Percentiles rank a stretch among this genome's conserved stretches.
phyloP scores from a whole-genome alignment of 345 rosid species.

The Jatropha curcas region DNA sequence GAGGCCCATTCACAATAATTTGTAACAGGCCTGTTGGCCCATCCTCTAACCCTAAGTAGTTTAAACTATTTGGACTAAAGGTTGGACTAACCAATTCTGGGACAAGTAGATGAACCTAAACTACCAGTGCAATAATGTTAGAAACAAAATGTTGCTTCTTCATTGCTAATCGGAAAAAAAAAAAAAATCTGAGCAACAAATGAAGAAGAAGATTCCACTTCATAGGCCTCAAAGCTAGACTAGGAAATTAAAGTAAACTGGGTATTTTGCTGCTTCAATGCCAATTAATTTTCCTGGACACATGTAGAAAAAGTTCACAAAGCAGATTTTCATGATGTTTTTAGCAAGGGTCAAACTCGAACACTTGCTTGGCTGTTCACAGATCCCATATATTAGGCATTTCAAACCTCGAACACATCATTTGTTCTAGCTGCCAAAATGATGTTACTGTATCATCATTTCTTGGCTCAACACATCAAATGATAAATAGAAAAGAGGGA shows the following conservation, averaged over 20 bases:
- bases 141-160: too few relatives aligned
- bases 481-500: neutral
- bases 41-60: too few relatives aligned
- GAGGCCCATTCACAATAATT: too few relatives aligned
- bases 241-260: neutral
- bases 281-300: neutral
- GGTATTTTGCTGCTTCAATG: neutral
- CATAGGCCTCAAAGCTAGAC: too few relatives aligned
- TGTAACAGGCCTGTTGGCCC: too few relatives aligned
- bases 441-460: neutral
- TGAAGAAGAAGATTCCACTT: too few relatives aligned
- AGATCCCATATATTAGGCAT: neutral
- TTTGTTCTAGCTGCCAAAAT: neutral
- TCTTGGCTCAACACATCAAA: neutral
- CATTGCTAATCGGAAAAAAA: too few relatives aligned
- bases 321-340: neutral
- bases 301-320: neutral
- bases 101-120: too few relatives aligned
- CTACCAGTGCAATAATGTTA: too few relatives aligned
- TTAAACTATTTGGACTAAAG: too few relatives aligned
- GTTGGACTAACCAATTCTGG: too few relatives aligned
- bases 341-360: neutral
- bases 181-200: too few relatives aligned
- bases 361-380: neutral
- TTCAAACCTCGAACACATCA: neutral